Base-by-base conservation (phyloP, 2,329 filamentous ascomycete species). In the Exophiala dermatitidis region DNA sequence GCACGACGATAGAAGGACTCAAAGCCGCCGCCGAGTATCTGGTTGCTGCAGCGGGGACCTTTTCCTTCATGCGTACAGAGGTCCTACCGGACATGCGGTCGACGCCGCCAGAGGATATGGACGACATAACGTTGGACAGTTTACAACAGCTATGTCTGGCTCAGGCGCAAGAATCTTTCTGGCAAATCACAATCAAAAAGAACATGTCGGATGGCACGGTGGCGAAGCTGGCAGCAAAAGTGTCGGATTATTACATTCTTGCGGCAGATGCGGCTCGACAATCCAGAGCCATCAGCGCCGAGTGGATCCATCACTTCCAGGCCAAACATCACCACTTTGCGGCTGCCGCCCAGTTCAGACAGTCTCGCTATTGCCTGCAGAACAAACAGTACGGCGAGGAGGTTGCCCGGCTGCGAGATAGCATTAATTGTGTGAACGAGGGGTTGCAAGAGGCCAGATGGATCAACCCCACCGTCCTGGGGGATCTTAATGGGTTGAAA, bases 271-370 rank as follows among this genome's bases (percentile, higher is more conserved):
- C 84, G 59, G 90, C 89, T 6, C 83, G 94, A 66, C 88, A 90
- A 69, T 95, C 90, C 58, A 85, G 95, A 64, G 84, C 88, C 10
- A 84, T 97, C 61, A 93, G 88, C 67, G 90, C 86, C 52, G 87
- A 93, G 58, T 97, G 91, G 93, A 96, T 98, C 62, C 91, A 97
- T 69, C 91, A 97, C 67, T 90, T 94, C 80, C 90, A 87, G 29
- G 93, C 91, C 4, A 98, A 97, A 68, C 90, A 97, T 66, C 88
- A 96, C 66, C 93, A 97, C 69, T 97, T 98, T 71, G 90, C 91
- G 1, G 91, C 89, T 0, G 93, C 93, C 0, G 93, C 93, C 0
- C 93, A 98, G 67, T 97, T 91, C 63, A 79, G 93, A 9, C 89
- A 91, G 29, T 89, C 93, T 0, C 85, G 89, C 59, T 90, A 96